These are phyloP conservation scores for Thelonectria blattea DNA, from an alignment of 2,329 filamentous ascomycete species.

Conservation along the genomic window DNA sequence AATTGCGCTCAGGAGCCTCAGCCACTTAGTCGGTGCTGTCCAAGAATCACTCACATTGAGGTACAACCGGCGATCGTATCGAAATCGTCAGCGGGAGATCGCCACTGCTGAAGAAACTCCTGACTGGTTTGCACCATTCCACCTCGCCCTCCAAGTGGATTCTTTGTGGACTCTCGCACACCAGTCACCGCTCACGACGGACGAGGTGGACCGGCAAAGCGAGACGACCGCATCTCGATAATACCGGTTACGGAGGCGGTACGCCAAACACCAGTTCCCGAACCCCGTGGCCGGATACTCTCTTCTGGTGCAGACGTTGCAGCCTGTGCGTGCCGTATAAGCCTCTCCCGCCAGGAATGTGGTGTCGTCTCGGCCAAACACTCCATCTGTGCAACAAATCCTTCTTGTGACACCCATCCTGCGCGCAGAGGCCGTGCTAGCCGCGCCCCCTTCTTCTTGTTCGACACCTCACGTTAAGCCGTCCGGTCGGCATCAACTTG, in stretches of 20 bases:
- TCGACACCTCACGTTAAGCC: not conserved
- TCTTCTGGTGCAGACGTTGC: not conserved
- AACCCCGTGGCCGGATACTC: constrained; percentile 11
- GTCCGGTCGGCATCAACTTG: constrained; percentile 6
- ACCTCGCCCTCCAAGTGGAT: constrained; percentile 4
- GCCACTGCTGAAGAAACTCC: constrained; percentile 22
- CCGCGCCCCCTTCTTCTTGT: constrained; percentile 17
- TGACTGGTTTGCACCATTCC: constrained; percentile 5
- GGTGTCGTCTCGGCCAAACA: constrained; percentile 1
- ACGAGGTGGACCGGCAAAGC: constrained; percentile 12
- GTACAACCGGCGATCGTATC: constrained; percentile 9
- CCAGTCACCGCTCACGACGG: not conserved
- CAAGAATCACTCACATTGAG: constrained; percentile 22
- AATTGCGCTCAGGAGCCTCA: constrained; percentile 14
- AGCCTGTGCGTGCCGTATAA: not conserved
- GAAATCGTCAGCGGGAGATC: constrained; percentile 37
- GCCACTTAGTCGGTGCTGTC: constrained; percentile 11
- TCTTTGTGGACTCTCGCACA: constrained; percentile 3
- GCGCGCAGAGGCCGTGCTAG: constrained; percentile 22
- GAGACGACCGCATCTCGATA: constrained; percentile 1
- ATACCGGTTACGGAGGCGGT: constrained; percentile 1
- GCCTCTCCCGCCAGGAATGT: not conserved
- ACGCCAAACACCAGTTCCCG: constrained; percentile 13
- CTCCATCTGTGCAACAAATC: constrained; percentile 27
- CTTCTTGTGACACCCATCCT: constrained; percentile 26